These are phyloP conservation scores for Penicillium sp. DNA, from an alignment of 2,329 filamentous ascomycete species.

Conservation along the genomic window DNA sequence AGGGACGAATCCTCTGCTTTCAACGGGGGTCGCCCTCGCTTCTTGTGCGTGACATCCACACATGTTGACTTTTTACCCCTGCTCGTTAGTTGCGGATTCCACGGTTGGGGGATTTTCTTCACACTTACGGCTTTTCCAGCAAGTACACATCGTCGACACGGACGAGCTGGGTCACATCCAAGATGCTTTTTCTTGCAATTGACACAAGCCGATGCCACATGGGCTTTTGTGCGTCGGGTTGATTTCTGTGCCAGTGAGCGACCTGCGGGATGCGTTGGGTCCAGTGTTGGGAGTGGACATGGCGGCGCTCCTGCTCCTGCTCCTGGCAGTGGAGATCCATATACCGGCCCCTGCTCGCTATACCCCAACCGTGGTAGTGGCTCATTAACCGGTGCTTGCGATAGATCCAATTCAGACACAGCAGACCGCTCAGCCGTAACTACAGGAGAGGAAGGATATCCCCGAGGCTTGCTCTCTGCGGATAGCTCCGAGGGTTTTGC, in stretches of 20 bases:
- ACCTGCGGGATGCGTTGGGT: constrained; percentile 16
- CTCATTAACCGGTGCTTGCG: constrained; percentile 15
- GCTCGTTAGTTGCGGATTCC: background rate
- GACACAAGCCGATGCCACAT: constrained; percentile 43
- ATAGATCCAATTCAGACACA: constrained; percentile 11
- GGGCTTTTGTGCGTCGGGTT: constrained; percentile 40
- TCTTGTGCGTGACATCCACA: constrained; percentile 42
- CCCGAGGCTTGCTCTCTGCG: constrained; percentile 27
- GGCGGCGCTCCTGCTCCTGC: constrained; percentile 15
- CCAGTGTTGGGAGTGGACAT: constrained; percentile 22
- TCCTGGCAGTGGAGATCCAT: constrained; percentile 10
- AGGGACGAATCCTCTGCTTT: constrained; percentile 37
- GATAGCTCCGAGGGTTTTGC: constrained; percentile 33
- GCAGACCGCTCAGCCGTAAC: constrained; percentile 13
- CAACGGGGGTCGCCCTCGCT: constrained; percentile 38
- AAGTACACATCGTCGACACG: constrained; percentile 40
- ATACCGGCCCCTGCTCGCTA: constrained; percentile 14
- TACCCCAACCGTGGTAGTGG: constrained; percentile 15
- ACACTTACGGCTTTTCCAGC: constrained; percentile 40
- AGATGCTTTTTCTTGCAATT: constrained; percentile 44
- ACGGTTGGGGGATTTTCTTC: background rate
- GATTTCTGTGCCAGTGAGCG: constrained; percentile 31
- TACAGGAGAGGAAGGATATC: constrained; percentile 21
- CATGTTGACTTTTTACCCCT: constrained; percentile 35
- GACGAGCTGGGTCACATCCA: constrained; percentile 39